Evolutionary conservation across 2,329 filamentous ascomycete species (phyloP).

Genomic region (Pestalotiopsis sp.): DNA sequence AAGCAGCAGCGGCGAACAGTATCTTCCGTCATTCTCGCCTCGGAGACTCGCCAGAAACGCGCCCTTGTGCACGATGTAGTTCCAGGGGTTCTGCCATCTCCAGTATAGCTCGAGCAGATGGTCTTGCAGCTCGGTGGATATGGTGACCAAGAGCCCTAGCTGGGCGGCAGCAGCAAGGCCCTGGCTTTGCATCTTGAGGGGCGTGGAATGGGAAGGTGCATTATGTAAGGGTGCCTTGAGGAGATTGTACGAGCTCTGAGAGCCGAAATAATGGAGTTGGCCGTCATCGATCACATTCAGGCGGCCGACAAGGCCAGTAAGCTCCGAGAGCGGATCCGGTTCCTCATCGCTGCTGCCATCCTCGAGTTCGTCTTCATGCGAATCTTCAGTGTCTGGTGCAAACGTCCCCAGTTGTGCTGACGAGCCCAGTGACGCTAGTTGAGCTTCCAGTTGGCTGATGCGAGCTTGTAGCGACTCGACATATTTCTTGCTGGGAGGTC

Average conservation of each 20-base stretch:
- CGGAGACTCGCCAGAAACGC: not conserved
- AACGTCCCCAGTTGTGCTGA: not conserved
- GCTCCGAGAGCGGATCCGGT: not conserved
- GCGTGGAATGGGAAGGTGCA: not conserved
- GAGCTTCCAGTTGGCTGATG: not conserved
- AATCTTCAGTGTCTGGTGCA: not conserved
- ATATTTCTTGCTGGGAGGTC: not conserved
- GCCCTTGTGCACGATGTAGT: not conserved
- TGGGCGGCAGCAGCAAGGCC: not conserved
- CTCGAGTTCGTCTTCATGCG: not conserved
- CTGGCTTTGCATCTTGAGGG: not conserved
- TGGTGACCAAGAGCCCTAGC: not conserved
- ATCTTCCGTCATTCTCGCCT: not conserved
- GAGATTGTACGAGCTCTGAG: not conserved
- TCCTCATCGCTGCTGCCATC: not conserved
- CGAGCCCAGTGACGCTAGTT: not conserved
- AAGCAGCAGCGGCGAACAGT: not conserved
- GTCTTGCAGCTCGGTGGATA: not conserved
- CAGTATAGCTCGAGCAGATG: not conserved
- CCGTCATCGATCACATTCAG: not conserved
- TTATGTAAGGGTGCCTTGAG: not conserved
- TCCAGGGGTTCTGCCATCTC: not conserved
- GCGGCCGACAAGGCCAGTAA: not conserved
- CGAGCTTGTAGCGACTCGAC: not conserved
- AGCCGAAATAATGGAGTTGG: not conserved